Percentiles rank a stretch among this genome's conserved stretches.
Conservation (phyloP, 768 basidiomycete genomes). For the Strobilomyces confusus region DNA sequence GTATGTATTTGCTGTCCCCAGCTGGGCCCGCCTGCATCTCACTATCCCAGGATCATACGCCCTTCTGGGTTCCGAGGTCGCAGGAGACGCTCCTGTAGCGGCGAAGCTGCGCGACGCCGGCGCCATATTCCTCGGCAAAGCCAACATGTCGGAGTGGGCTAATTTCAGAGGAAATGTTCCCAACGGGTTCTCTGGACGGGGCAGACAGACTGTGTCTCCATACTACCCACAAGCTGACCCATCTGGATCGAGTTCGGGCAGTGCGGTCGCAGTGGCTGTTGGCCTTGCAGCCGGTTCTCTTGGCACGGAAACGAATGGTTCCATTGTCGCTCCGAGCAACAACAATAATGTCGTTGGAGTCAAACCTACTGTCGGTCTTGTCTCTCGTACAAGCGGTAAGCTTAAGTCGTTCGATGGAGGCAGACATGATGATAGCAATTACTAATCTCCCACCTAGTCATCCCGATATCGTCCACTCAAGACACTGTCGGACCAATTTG, state of each 20-base stretch:
- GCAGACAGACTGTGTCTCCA: slow-evolving; percentile 41
- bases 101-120: slow-evolving; percentile 31
- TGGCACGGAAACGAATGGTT: slow-evolving; percentile 50
- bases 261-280: too few species aligned
- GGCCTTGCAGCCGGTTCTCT: too few species aligned
- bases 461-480: too few species aligned
- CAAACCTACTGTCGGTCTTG: slow-evolving; percentile 41
- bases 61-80: slow-evolving; percentile 34
- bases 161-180: slow-evolving; percentile 38
- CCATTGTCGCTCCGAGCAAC: slow-evolving; percentile 42
- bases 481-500: too few species aligned
- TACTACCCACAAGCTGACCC: slow-evolving; percentile 42
- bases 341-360: slow-evolving; percentile 41
- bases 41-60: slow-evolving; percentile 34
- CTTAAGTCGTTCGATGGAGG: too few species aligned
- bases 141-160: slow-evolving; percentile 44
- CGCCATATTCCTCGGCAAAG: slow-evolving; percentile 39
- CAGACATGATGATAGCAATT: too few species aligned
- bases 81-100: slow-evolving; percentile 30
- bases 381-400: slow-evolving; percentile 35
- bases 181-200: slow-evolving; percentile 44
- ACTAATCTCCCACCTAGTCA: too few species aligned
- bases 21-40: too few species aligned
- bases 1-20: too few species aligned
- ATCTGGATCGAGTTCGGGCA: too few species aligned